Evolutionary conservation across 169 alveolate genomes (phyloP).

Genomic region (Cryptosporidium sp.): DNA sequence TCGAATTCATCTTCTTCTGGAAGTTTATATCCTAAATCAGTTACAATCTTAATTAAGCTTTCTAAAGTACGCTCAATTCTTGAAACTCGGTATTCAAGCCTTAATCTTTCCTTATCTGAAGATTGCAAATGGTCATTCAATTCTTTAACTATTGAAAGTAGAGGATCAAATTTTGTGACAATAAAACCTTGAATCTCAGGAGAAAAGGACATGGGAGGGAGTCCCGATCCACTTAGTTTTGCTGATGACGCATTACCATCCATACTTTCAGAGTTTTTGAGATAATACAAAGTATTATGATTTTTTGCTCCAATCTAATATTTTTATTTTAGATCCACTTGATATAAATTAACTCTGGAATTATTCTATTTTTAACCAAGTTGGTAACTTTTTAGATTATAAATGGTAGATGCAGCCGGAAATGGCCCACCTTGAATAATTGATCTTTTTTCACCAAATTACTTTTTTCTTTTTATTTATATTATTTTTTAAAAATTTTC

Average conservation of each 20-base stretch:
- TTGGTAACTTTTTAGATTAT: neutral
- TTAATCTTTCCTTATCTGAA: conserved; percentile 84
- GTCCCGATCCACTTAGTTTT: conserved; percentile 39
- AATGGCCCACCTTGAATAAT: neutral
- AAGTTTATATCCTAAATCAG: conserved; percentile 67
- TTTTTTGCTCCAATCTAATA: neutral
- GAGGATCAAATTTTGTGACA: conserved; percentile 90
- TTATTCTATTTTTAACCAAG: neutral
- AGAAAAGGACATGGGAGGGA: conserved; percentile 79
- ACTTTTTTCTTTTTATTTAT: neutral
- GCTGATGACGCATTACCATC: conserved; percentile 2
- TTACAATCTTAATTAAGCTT: conserved; percentile 55
- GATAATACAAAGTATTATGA: neutral
- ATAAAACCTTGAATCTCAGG: conserved; percentile 87
- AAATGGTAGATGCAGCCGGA: neutral
- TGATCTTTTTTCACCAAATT: neutral
- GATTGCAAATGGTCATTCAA: conserved; percentile 88
- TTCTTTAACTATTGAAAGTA: conserved; percentile 89
- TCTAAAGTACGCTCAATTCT: conserved; percentile 67
- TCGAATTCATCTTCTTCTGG: conserved; percentile 65
- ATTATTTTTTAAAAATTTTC: neutral
- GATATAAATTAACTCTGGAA: neutral
- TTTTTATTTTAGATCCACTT: conserved; percentile 8
- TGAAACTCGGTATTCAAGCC: conserved; percentile 63
- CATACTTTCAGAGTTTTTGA: conserved; percentile 3